phyloP scores from a whole-genome alignment of 306 rosid species.

The Cucurbita argyrosperma region DNA sequence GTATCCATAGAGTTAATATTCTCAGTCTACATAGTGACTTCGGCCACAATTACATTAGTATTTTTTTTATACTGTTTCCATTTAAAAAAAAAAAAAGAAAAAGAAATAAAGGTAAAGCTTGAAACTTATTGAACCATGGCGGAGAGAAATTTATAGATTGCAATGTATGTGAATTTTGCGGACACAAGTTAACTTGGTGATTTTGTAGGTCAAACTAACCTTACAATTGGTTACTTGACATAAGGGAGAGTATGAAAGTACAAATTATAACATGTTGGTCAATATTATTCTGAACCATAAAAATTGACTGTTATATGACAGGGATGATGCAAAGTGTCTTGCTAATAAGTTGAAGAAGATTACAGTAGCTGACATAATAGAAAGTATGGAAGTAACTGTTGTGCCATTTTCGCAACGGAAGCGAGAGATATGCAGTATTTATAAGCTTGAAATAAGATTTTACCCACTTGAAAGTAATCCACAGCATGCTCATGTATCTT shows the following conservation, averaged over 20 bases:
- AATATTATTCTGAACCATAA: neutral
- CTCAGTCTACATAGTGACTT: neutral
- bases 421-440: constrained; percentile 42
- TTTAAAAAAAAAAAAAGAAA: neutral
- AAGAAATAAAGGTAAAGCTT: neutral
- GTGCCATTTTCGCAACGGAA: constrained; percentile 25
- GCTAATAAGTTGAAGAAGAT: constrained; percentile 70
- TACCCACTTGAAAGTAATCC: constrained; percentile 53
- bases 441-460: constrained; percentile 60
- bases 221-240: neutral
- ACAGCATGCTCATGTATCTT: constrained; percentile 25
- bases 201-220: neutral
- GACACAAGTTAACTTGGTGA: neutral
- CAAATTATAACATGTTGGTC: neutral
- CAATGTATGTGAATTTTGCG: neutral
- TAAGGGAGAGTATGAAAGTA: neutral
- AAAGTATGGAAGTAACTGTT: constrained; percentile 57
- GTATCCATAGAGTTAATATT: neutral
- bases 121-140: neutral
- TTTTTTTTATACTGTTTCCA: neutral
- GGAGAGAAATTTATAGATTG: neutral
- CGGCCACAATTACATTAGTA: neutral
- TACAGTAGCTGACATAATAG: constrained; percentile 72
- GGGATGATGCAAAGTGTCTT: constrained; percentile 50
- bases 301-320: constrained; percentile 11